Evolutionary conservation across 2,329 filamentous ascomycete genomes (phyloP).

Genomic region (Ramularia endophylla): DNA sequence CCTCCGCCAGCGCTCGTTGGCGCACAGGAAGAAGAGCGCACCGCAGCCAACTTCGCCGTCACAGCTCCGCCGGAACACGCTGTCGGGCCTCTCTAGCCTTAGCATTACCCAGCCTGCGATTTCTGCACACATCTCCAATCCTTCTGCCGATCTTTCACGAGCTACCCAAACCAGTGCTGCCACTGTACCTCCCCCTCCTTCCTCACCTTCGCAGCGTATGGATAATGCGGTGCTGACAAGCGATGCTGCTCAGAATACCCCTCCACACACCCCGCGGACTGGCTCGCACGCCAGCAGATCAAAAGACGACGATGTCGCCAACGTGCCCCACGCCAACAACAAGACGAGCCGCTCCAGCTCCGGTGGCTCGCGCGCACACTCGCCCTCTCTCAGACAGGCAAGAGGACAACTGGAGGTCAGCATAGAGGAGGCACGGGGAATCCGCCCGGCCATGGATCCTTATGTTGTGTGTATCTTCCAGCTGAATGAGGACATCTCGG

Average conservation of each 20-base stretch:
- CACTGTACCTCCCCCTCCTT: conserved; percentile 39
- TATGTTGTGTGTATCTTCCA: conserved; percentile 98
- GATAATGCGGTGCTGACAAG: conserved; percentile 70
- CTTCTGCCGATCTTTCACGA: conserved; percentile 49
- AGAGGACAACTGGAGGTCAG: conserved; percentile 88
- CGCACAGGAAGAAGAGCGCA: conserved; percentile 19
- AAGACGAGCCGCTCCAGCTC: conserved; percentile 32
- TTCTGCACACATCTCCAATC: conserved; percentile 65
- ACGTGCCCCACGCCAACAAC: conserved; percentile 32
- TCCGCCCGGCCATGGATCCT: conserved; percentile 77
- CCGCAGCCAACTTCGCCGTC: conserved; percentile 19
- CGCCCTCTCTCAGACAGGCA: conserved; percentile 58
- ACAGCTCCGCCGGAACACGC: conserved; percentile 32
- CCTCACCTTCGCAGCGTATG: conserved; percentile 57
- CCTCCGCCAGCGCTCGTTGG: conserved; percentile 23
- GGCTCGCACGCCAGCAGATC: conserved; percentile 60
- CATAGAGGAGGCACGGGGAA: conserved; percentile 75
- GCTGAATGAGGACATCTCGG: conserved; percentile 91
- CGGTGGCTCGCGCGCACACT: conserved; percentile 28
- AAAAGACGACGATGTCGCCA: conserved; percentile 18
- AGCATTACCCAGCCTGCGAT: conserved; percentile 59
- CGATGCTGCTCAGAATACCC: conserved; percentile 80
- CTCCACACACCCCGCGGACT: conserved; percentile 82
- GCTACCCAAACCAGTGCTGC: conserved; percentile 49
- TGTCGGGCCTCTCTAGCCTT: conserved; percentile 56